A percentile compares a stretch with the other conserved stretches of the same genome.
Conservation (phyloP, 2,329 filamentous ascomycete species). For the Calonectria pteridis region DNA sequence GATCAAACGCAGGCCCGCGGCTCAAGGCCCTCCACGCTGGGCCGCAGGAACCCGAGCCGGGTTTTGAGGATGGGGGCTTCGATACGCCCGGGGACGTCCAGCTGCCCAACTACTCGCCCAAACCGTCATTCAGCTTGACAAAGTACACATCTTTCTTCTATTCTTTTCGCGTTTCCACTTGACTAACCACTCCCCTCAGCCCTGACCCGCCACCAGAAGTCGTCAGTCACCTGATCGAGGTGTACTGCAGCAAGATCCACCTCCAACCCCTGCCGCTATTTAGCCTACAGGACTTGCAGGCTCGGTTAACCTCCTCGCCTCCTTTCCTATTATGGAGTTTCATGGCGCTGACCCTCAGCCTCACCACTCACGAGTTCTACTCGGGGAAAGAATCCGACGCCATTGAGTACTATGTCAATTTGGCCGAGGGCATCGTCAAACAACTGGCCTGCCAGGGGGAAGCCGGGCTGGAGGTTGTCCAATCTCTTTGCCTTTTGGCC, state of each 20-base stretch:
- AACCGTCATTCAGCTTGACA: neutral
- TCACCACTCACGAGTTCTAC: slow-evolving; percentile 3
- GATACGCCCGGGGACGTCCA: neutral
- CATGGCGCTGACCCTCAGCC: slow-evolving; percentile 1
- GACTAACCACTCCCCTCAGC: neutral
- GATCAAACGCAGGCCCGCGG: neutral
- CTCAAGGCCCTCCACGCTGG: neutral
- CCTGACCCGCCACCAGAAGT: neutral
- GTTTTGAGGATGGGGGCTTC: neutral
- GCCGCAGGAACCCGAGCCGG: neutral
- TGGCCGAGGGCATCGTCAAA: neutral
- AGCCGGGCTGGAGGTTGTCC: neutral
- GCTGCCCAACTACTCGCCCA: neutral
- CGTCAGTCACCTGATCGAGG: slow-evolving; percentile 4
- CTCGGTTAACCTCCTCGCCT: neutral
- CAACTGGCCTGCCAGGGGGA: neutral
- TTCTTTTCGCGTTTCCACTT: neutral
- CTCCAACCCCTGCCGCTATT: slow-evolving; percentile 4
- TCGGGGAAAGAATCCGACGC: neutral
- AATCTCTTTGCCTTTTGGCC: neutral
- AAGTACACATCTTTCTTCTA: neutral
- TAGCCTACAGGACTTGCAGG: neutral
- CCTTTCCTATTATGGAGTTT: slow-evolving; percentile 2
- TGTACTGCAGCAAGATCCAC: slow-evolving; percentile 6
- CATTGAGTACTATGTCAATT: neutral